Base-by-base conservation (phyloP, 2,329 filamentous ascomycete species). In the Oidium heveae region DNA sequence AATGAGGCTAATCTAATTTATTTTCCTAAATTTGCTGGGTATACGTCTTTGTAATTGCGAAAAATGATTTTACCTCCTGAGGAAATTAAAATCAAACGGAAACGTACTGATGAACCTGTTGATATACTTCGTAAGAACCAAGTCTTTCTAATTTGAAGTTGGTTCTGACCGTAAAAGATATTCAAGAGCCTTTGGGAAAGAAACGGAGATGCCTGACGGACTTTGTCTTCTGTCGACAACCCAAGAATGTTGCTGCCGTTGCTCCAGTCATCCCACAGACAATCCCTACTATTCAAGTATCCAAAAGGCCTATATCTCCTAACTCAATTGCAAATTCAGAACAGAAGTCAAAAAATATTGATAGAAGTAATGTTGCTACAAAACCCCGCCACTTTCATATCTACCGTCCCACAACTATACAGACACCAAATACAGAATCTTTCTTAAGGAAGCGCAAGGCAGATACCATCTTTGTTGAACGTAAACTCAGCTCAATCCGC, bases 391-490 rank as follows among this genome's bases (percentile, higher is more conserved):
- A 18, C 39, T 52, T 33, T 24, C 16, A 49, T 13, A 22, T 54
- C 46, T 51, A 39, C 20, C 24, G 18, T 8, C 32, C 46, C 54
- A 47, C 16, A 46, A 55, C 50, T 36, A 46, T 49, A 8, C 43
- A 24, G 49, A 33, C 52, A 15, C 16, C n/a, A n/a, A 37, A 20
- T 47, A 55, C 41, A 16, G 39, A 24, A 49, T 22, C 52, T 44
- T 41, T 52, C 52, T 44, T 24, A 20, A 39, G 58, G 20, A 61
- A 62, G 44, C 61, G 61, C 41, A 59, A 55, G 34, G 56, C 37
- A 6, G 57, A 57, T 51, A n/a, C 74, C 8, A 66, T 78, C 1
- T 79, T 79, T 56, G 69, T 79, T 3, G 76, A 79, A 63, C 71
- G 73, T 12, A 71, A 68, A 50, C 68, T 68, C 52, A 66, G 66